These are phyloP conservation scores for Gigaspora rosea DNA, from an alignment of 192 early-diverging fungal genomes.

Conservation along the genomic window DNA sequence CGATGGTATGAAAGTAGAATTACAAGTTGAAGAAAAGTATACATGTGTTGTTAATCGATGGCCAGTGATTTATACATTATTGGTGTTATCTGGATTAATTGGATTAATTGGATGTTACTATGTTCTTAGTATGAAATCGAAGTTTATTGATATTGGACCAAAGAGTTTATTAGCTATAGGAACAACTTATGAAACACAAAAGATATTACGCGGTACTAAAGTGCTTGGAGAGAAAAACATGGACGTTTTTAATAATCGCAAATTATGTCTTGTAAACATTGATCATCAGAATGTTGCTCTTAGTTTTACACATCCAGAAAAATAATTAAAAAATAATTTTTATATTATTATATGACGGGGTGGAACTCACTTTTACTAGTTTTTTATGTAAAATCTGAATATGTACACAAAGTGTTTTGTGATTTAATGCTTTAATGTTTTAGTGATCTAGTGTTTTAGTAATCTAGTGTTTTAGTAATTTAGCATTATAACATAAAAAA, in stretches of 20 bases:
- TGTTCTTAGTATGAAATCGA: not conserved
- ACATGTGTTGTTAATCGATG: not conserved
- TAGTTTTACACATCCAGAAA: not conserved
- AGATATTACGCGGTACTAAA: not conserved
- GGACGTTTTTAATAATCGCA: not conserved
- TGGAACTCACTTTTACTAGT: too few relatives aligned
- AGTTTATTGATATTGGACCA: not conserved
- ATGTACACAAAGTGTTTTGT: too few relatives aligned
- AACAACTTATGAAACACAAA: not conserved
- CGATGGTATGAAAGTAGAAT: not conserved
- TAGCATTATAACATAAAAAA: too few relatives aligned
- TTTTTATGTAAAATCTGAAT: too few relatives aligned
- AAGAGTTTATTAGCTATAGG: not conserved
- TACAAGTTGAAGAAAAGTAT: not conserved
- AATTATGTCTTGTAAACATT: not conserved
- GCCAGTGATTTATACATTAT: not conserved
- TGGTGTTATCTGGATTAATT: not conserved
- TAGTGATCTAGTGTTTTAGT: too few relatives aligned
- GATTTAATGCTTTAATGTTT: too few relatives aligned
- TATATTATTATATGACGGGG: too few relatives aligned
- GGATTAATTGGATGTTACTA: not conserved
- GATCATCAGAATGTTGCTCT: not conserved
- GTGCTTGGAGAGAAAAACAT: not conserved
- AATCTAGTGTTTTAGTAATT: too few relatives aligned
- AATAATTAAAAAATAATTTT: not conserved